A percentile compares a stretch with the other conserved stretches of the same genome.
These are phyloP conservation scores for Zygosaccharomyces sapae DNA, from an alignment of 1,139 yeast species.

Conservation along the genomic window DNA sequence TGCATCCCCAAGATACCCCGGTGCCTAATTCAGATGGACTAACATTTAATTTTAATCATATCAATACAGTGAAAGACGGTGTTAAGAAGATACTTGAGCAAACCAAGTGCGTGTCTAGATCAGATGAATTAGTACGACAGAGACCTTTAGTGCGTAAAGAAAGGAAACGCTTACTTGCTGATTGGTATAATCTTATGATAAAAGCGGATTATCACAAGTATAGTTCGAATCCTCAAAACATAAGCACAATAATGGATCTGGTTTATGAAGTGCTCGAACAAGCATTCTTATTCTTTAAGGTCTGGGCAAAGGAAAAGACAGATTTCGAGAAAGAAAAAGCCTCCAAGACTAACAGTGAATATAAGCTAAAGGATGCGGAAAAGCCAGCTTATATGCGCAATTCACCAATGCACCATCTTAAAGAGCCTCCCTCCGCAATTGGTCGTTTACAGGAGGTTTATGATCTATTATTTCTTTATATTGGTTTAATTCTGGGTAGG, in stretches of 20 bases:
- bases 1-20: conserved; percentile 57
- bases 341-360: conserved; percentile 6
- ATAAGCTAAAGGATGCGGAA: conserved; percentile 5
- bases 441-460: conserved; percentile 72
- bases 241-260: conserved; percentile 67
- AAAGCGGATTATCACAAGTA: conserved; percentile 82
- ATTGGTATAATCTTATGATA: conserved; percentile 83
- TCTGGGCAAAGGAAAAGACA: conserved; percentile 64
- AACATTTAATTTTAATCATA: conserved; percentile 36
- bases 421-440: conserved; percentile 62
- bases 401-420: conserved; percentile 34
- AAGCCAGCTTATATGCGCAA: conserved; percentile 11
- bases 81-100: conserved; percentile 69
- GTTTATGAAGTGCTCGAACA: conserved; percentile 70
- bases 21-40: conserved; percentile 16
- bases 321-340: conserved; percentile 31
- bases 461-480: conserved; percentile 62
- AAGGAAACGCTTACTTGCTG: conserved; percentile 78
- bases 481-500: conserved; percentile 69
- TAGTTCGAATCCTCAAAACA: conserved; percentile 59
- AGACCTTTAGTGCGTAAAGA: conserved; percentile 66
- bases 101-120: conserved; percentile 81
- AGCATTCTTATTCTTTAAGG: conserved; percentile 66
- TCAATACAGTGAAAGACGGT: conserved; percentile 74
- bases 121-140: conserved; percentile 69